Evolutionary conservation across 2,329 filamentous ascomycete genomes (phyloP), one percentile per base, ranked within the genome.

Genomic region (Epichloe typhina): DNA sequence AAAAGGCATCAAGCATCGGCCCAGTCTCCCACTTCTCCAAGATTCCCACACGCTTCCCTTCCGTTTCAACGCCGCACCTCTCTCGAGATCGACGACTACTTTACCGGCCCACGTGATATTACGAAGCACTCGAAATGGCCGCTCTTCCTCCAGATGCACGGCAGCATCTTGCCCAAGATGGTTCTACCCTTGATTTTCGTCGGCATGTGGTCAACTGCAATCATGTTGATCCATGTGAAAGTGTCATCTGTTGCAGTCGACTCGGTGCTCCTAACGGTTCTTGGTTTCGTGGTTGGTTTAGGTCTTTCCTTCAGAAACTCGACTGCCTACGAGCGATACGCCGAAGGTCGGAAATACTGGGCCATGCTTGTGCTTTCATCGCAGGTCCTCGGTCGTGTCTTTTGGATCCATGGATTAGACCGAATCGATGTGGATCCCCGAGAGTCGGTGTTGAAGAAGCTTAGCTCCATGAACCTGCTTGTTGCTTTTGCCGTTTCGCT

Each of bases 271-370:
- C 73, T 90, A 49, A 89, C 85, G 1, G 80, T 90, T 49, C 77
- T 85, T 43, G 86, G 86, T 83, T 89, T 90, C 69, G 83, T 90
- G 53, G 84, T 90, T 64, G 82, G 82, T 77, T 69, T 90, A 53
- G 77, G 82, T n/a, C 74, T 90, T 36, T 88, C 84, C 1, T 88
- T 90, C 69, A 80, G 86, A 52, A 86, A 77, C 55, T 82, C 83
- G 2, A 87, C 84, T 7, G 86, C 86, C 9, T 90, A 90, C 58
- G 86, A 90, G 66, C 78, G 84, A 57, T 82, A 81, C 61, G 73
- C 72, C 40, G 82, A 85, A 55, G 82, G 82, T 38, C 73, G 82
- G 38, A 79, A 78, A 58, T 79, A 73, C 58, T 84, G 80, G 79
- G 72, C 79, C 1, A 70, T 77, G 51, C 70, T 82, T 57, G 79